Evolutionary conservation across 192 early-diverging fungal species (phyloP), one percentile per base, ranked within the genome.

Genomic region (Obelidium mucronatum): DNA sequence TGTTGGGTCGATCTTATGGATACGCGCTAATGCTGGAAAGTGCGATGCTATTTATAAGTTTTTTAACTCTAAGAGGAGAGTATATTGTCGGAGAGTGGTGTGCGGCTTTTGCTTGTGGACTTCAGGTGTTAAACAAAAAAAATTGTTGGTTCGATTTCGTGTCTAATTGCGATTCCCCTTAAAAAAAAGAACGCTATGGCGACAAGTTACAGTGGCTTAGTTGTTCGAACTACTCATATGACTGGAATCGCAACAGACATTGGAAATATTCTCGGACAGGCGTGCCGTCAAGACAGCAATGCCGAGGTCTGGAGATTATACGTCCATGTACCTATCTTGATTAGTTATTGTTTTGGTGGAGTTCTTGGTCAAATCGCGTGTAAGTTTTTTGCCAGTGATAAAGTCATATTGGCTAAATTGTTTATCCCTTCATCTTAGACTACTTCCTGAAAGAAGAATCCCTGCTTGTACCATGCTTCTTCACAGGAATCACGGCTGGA

Each of bases 171-270:
- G 8, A 28, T 30, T 62, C 17, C 1, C 19, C 31, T 62, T 62
- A 24, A 17, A 8, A 13, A 1, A 1, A 5, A 72, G 59, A 89
- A 89, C 74, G 86, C 88, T 24, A 73, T 89, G 72, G 82, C 81
- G 28, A 89, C 88, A 2, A 75, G 61, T 59, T 89, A 88, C 69
- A 84, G 82, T 19, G 88, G 88, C 4, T 76, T 83, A 22, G 86
- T 84, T 28, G 80, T 89, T 0, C 76, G 88, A 4, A 89, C 88
- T 13, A 89, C 86, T 35, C 88, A 89, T 68, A 84, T 89, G 83
- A 89, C 88, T 28, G 88, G 88, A 26, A 86, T 86, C 54, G 62
- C 73, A 35, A 86, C 84, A 11, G 88, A 89, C 54, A 89, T 89
- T 73, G 88, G 88, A 30, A 89, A 87, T 70, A 87, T 89, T 64